Evolutionary conservation across 2,329 filamentous ascomycete species (phyloP).

Genomic region (Fusarium pseudocircinatum): DNA sequence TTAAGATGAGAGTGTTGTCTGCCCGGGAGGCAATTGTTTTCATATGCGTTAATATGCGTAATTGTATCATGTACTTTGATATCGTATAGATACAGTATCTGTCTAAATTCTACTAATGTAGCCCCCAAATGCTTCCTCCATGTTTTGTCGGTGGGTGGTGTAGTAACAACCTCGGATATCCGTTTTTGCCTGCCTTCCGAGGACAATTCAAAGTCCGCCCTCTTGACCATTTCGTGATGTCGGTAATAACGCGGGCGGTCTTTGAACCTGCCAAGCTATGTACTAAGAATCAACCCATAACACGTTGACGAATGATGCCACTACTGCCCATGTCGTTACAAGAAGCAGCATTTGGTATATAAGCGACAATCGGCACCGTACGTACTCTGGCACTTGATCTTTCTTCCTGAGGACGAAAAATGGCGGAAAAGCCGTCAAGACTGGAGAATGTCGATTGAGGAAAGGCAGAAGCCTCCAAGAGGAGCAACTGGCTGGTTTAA

Average conservation of each 20-base stretch:
- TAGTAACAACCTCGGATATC: neutral
- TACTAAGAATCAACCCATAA: slow-evolving; percentile 10
- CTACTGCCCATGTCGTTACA: neutral
- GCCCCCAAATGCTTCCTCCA: neutral
- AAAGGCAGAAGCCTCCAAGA: slow-evolving; percentile 13
- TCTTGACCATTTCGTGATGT: slow-evolving; percentile 9
- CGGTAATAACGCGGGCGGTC: slow-evolving; percentile 38
- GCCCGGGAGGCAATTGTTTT: slow-evolving; percentile 8
- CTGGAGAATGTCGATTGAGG: slow-evolving; percentile 28
- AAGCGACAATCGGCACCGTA: neutral
- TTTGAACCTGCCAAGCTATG: slow-evolving; percentile 6
- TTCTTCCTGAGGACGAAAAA: neutral
- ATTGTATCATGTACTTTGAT: slow-evolving; percentile 29
- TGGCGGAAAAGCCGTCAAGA: neutral
- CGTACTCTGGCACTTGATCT: neutral
- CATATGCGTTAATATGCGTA: slow-evolving; percentile 27
- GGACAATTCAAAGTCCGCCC: slow-evolving; percentile 34
- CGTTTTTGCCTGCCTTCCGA: neutral
- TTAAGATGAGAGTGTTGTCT: slow-evolving; percentile 11
- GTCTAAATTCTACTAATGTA: slow-evolving; percentile 12
- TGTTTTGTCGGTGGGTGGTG: neutral
- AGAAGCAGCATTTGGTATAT: neutral
- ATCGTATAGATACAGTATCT: neutral
- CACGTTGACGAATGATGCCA: slow-evolving; percentile 14
- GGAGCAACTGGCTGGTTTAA: slow-evolving; percentile 22